phyloP scores from a whole-genome alignment of 495 filamentous ascomycete species.

The Hypomontagnella monticulosa region DNA sequence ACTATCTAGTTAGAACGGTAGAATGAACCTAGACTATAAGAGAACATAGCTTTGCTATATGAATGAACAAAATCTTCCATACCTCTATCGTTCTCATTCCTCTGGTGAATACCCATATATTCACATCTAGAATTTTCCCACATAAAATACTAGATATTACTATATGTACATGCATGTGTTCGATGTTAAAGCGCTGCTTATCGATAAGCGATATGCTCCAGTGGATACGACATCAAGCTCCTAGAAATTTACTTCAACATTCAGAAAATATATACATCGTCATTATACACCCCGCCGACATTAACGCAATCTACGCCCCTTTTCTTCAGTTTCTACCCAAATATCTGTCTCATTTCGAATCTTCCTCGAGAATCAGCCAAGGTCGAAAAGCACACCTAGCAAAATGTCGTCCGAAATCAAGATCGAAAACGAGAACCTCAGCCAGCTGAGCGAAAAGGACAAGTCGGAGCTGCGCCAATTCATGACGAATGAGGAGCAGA shows the following conservation, averaged over 20 bases:
- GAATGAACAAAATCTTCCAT: too few relatives aligned
- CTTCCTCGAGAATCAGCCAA: too few relatives aligned
- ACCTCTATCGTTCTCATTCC: too few relatives aligned
- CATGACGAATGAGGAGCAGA: slow-evolving; percentile 81
- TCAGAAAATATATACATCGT: slow-evolving; percentile 9
- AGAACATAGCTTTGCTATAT: too few relatives aligned
- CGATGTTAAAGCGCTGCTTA: not conserved
- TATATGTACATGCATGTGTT: not conserved
- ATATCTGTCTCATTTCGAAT: too few relatives aligned
- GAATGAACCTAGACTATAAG: too few relatives aligned
- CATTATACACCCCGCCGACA: not conserved
- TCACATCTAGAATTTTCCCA: too few relatives aligned
- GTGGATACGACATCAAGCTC: slow-evolving; percentile 8
- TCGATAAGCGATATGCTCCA: slow-evolving; percentile 10
- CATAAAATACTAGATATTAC: too few relatives aligned
- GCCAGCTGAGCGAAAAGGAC: slow-evolving; percentile 80
- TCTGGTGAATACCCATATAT: too few relatives aligned
- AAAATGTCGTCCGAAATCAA: slow-evolving; percentile 29
- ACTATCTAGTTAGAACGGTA: too few relatives aligned
- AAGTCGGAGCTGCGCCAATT: slow-evolving; percentile 88
- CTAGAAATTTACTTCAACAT: slow-evolving; percentile 11
- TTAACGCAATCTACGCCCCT: not conserved
- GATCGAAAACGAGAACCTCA: slow-evolving; percentile 62
- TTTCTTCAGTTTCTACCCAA: not conserved
- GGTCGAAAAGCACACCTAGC: too few relatives aligned